These are phyloP conservation scores for Ilyonectria sp. DNA, from an alignment of 2,329 filamentous ascomycete genomes.

Conservation along the genomic window DNA sequence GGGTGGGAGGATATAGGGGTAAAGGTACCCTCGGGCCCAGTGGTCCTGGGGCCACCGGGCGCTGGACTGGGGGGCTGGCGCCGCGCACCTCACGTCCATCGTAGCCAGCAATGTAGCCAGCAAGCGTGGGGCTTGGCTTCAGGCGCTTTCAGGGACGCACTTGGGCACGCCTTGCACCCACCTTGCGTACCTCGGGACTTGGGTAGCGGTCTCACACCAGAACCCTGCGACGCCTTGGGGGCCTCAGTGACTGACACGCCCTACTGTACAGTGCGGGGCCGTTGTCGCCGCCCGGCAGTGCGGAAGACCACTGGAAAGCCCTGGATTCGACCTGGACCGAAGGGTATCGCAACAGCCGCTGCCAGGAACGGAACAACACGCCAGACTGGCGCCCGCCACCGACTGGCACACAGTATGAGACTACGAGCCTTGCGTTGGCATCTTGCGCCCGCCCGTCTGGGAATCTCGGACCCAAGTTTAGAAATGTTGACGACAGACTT, in stretches of 20 bases:
- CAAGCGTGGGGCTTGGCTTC: constrained; percentile 24
- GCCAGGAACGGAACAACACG: constrained; percentile 28
- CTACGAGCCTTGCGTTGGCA: constrained; percentile 1
- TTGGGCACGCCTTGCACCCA: constrained; percentile 12
- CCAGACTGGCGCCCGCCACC: constrained; percentile 13
- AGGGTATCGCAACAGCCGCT: constrained; percentile 27
- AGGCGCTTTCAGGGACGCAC: constrained; percentile 16
- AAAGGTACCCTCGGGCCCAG: constrained; percentile 12
- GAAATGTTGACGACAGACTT: neutral
- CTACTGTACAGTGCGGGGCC: constrained; percentile 25
- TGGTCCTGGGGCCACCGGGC: constrained; percentile 15
- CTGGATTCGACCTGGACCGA: constrained; percentile 14
- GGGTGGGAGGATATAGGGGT: constrained; percentile 39
- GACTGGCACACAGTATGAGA: constrained; percentile 14
- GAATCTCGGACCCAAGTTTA: neutral
- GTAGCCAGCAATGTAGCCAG: neutral
- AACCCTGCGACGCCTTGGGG: constrained; percentile 17
- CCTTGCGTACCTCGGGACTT: neutral
- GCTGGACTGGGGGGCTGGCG: constrained; percentile 18
- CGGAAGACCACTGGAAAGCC: constrained; percentile 6
- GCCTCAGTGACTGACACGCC: constrained; percentile 21
- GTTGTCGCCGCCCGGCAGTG: constrained; percentile 7
- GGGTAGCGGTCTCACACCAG: constrained; percentile 16
- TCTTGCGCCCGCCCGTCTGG: neutral
- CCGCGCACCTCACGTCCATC: constrained; percentile 21